A percentile compares a stretch with the other conserved stretches of the same genome.
phyloP scores from a whole-genome alignment of 148 eudicot species.

The Agrostemma githago region DNA sequence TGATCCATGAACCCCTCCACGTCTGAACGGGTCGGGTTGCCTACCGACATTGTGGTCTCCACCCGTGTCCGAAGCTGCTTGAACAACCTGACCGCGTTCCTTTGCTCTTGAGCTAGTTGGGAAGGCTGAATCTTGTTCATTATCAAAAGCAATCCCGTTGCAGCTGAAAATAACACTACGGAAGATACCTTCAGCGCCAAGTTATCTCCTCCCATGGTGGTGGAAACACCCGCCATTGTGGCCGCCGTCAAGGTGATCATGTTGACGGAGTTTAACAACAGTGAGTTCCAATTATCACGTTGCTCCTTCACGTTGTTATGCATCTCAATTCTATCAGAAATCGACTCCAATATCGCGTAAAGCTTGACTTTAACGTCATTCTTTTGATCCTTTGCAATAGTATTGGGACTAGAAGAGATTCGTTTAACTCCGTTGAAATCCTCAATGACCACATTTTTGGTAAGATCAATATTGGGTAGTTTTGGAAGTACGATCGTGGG shows the following conservation, averaged over 20 bases:
- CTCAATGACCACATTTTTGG: background rate
- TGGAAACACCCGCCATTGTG: slow-evolving; percentile 43
- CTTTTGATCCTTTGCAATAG: background rate
- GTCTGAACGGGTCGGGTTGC: slow-evolving; percentile 19
- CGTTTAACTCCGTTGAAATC: slow-evolving; percentile 4
- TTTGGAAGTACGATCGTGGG: slow-evolving; percentile 16
- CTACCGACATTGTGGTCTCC: slow-evolving; percentile 24
- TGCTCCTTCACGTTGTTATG: slow-evolving; percentile 54
- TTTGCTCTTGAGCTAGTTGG: slow-evolving; percentile 63
- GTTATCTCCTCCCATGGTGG: slow-evolving; percentile 8
- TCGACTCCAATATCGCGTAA: slow-evolving; percentile 42
- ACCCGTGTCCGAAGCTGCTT: slow-evolving; percentile 34
- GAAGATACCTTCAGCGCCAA: slow-evolving; percentile 41
- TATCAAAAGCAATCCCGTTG: slow-evolving; percentile 38
- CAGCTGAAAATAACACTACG: slow-evolving; percentile 37
- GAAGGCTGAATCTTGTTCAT: slow-evolving; percentile 76
- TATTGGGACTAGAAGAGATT: slow-evolving; percentile 3
- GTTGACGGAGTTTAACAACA: slow-evolving; percentile 57
- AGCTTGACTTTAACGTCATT: slow-evolving; percentile 25
- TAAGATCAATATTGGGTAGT: slow-evolving; percentile 15
- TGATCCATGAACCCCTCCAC: slow-evolving; percentile 38
- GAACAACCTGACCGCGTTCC: slow-evolving; percentile 51
- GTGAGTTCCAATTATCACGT: slow-evolving; percentile 56
- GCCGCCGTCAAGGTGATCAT: slow-evolving; percentile 58
- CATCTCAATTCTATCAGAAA: slow-evolving; percentile 65